Evolutionary conservation across 176 grass and related monocot genomes (phyloP).

Genomic region (Otatea glauca): DNA sequence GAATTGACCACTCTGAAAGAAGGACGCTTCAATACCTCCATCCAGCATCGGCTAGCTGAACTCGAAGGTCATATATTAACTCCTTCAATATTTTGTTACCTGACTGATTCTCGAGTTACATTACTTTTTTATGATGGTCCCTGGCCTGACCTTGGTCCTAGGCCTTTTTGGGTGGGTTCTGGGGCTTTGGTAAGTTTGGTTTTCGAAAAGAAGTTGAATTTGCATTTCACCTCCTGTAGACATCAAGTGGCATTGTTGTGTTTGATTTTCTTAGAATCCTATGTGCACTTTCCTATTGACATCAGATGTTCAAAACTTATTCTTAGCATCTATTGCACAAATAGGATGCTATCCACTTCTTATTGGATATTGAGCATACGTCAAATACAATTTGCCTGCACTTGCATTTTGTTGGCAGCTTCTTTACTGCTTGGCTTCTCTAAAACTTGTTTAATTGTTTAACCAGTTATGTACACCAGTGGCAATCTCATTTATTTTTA

Average conservation of each 20-base stretch:
- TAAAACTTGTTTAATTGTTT: conserved; percentile 30
- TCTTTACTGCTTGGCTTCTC: background rate
- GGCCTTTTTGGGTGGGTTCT: conserved; percentile 16
- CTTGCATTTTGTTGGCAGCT: conserved; percentile 27
- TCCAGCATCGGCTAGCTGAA: conserved; percentile 83
- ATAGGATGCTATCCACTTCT: background rate
- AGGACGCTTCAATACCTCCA: conserved; percentile 73
- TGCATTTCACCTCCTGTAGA: conserved; percentile 24
- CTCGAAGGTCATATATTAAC: conserved; percentile 74
- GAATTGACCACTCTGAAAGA: conserved; percentile 68
- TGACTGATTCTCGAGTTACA: conserved; percentile 24
- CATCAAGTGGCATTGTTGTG: background rate
- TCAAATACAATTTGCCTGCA: conserved; percentile 17
- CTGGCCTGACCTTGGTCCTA: background rate
- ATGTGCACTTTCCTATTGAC: background rate
- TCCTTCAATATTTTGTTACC: conserved; percentile 40
- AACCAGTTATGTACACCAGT: background rate
- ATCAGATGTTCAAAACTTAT: background rate
- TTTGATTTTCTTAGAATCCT: conserved; percentile 18
- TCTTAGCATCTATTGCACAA: background rate
- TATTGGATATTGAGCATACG: conserved; percentile 17
- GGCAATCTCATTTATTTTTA: conserved; percentile 18
- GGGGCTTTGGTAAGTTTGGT: conserved; percentile 22
- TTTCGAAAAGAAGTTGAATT: background rate
- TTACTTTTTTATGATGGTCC: conserved; percentile 26